phyloP scores from a whole-genome alignment of 768 basidiomycete species.

The Pholiota microspora region DNA sequence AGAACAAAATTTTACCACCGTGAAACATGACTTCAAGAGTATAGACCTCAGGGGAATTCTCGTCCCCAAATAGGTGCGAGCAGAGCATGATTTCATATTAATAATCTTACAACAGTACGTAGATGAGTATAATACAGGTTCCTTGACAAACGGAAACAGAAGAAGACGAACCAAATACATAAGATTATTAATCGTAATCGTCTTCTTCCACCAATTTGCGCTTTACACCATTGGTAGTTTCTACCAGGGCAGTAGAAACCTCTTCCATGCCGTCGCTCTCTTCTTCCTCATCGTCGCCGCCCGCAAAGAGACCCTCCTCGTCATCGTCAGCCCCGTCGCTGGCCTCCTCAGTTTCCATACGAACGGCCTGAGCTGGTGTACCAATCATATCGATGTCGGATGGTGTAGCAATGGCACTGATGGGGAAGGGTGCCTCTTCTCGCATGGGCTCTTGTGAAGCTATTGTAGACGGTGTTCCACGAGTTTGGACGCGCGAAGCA shows the following conservation, averaged over 20 bases:
- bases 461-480: slow-evolving; percentile 24
- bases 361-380: slow-evolving; percentile 35
- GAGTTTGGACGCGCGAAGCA: slow-evolving; percentile 22
- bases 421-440: slow-evolving; percentile 55
- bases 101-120: slow-evolving; percentile 6
- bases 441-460: slow-evolving; percentile 34
- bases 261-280: slow-evolving; percentile 87
- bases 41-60: too few species aligned
- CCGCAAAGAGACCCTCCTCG: slow-evolving; percentile 75
- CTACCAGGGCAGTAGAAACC: slow-evolving; percentile 50
- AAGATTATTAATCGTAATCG: slow-evolving; percentile 58
- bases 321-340: slow-evolving; percentile 75
- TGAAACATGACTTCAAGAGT: too few species aligned
- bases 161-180: slow-evolving; percentile 5
- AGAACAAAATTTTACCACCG: too few species aligned
- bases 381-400: slow-evolving; percentile 70
- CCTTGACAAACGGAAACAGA: slow-evolving; percentile 1
- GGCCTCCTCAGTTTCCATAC: slow-evolving; percentile 51
- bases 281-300: slow-evolving; percentile 71
- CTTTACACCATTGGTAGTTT: slow-evolving; percentile 63
- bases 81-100: too few species aligned
- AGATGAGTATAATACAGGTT: slow-evolving; percentile 17
- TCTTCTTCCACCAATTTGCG: slow-evolving; percentile 85
- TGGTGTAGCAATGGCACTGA: slow-evolving; percentile 60
- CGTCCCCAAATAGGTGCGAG: too few species aligned